Evolutionary conservation across 768 basidiomycete species (phyloP).

Genomic region (Boletus barrowsii): DNA sequence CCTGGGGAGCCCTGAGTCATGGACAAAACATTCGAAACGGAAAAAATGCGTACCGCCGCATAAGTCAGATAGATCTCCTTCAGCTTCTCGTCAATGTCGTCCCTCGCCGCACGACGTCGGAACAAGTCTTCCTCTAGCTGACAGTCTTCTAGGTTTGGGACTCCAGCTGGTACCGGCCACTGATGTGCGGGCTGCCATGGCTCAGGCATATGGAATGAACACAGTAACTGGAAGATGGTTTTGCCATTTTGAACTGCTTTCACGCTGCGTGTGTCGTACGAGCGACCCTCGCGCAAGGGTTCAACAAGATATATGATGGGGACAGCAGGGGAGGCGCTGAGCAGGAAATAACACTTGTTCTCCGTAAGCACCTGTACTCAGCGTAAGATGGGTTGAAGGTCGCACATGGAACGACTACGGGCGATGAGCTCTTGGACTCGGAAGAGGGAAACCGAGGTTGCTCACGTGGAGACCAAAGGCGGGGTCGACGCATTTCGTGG

Average conservation of each 20-base stretch:
- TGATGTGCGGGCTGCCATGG: slow-evolving; percentile 69
- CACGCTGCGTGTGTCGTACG: slow-evolving; percentile 65
- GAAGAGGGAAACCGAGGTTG: background rate
- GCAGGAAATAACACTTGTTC: slow-evolving; percentile 75
- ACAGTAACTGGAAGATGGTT: slow-evolving; percentile 62
- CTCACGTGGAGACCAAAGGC: slow-evolving; percentile 71
- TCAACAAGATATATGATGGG: slow-evolving; percentile 82
- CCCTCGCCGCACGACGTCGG: slow-evolving; percentile 24
- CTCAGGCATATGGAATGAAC: slow-evolving; percentile 82
- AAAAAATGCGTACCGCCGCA: slow-evolving; percentile 20
- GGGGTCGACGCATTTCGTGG: slow-evolving; percentile 69
- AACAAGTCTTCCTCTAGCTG: slow-evolving; percentile 51
- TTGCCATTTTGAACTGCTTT: slow-evolving; percentile 56
- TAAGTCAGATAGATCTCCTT: slow-evolving; percentile 32
- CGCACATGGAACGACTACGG: slow-evolving; percentile 68
- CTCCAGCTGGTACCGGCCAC: slow-evolving; percentile 60
- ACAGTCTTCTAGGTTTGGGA: slow-evolving; percentile 58
- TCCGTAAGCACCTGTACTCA: slow-evolving; percentile 4
- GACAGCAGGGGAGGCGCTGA: slow-evolving; percentile 66
- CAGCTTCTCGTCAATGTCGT: slow-evolving; percentile 32
- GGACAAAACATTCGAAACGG: slow-evolving; percentile 17
- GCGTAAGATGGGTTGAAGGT: background rate
- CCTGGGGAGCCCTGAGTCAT: slow-evolving; percentile 43
- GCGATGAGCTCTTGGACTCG: background rate
- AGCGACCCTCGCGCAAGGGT: slow-evolving; percentile 67